Percentiles rank a stretch among this genome's conserved stretches.
phyloP scores from a whole-genome alignment of 2,329 filamentous ascomycete genomes.

The Amesomyces nigricolor region DNA sequence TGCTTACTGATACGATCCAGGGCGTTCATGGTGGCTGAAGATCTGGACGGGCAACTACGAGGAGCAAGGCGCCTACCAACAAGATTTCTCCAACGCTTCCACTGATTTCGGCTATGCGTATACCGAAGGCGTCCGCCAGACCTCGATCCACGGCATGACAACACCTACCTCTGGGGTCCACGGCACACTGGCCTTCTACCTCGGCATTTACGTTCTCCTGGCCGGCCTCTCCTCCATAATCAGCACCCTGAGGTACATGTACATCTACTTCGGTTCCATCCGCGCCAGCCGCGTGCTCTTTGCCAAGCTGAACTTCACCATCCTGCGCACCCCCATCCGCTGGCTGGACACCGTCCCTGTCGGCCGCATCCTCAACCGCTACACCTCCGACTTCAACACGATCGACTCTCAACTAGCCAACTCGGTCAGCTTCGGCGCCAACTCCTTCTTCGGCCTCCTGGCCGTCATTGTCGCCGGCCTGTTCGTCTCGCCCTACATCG shows the following conservation, averaged over 20 bases:
- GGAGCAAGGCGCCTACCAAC: conserved; percentile 26
- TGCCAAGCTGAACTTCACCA: conserved; percentile 56
- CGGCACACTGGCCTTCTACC: conserved; percentile 54
- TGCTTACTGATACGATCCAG: conserved; percentile 25
- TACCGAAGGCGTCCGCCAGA: conserved; percentile 43
- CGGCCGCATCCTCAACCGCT: conserved; percentile 70
- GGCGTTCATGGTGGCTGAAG: conserved; percentile 58
- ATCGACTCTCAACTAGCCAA: conserved; percentile 63
- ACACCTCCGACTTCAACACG: conserved; percentile 70
- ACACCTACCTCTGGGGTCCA: conserved; percentile 28
- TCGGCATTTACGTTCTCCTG: conserved; percentile 61
- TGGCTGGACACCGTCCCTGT: conserved; percentile 78
- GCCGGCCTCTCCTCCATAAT: conserved; percentile 52
- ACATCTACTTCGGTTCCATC: conserved; percentile 60
- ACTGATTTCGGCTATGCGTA: conserved; percentile 38
- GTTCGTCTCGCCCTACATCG: conserved; percentile 62
- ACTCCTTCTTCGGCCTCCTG: conserved; percentile 55
- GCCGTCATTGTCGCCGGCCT: conserved; percentile 62
- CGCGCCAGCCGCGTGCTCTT: conserved; percentile 65
- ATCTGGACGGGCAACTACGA: conserved; percentile 53
- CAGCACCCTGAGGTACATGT: conserved; percentile 57
- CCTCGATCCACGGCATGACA: conserved; percentile 37
- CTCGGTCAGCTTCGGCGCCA: conserved; percentile 55
- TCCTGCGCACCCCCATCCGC: conserved; percentile 67
- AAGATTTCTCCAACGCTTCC: conserved; percentile 26